Percentiles rank a stretch among this genome's conserved stretches.
Conservation (phyloP, 164 flowering plant genomes). For the Umbellularia californica region DNA sequence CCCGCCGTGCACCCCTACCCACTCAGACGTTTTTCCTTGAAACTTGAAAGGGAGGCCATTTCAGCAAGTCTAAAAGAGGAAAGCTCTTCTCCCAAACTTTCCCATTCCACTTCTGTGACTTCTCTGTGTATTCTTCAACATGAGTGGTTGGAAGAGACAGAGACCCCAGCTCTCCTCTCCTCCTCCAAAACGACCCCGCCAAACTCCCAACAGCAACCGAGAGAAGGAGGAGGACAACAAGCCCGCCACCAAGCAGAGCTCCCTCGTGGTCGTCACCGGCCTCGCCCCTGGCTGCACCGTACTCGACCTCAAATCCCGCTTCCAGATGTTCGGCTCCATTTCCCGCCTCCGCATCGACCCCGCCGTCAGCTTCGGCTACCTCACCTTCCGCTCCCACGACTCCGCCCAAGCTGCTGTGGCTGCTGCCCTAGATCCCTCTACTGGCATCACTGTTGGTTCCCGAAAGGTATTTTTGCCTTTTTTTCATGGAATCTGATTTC, state of each 20-base stretch:
- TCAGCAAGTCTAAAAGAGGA: too few relatives aligned
- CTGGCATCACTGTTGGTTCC: slow-evolving; percentile 52
- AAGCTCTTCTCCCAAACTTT: too few relatives aligned
- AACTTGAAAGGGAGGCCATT: too few relatives aligned
- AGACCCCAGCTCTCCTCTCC: slow-evolving; percentile 34
- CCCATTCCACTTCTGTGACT: too few relatives aligned
- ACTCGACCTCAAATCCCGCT: slow-evolving; percentile 72
- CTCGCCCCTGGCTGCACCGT: slow-evolving; percentile 55
- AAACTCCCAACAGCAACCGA: slow-evolving; percentile 11
- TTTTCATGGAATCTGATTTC: not conserved
- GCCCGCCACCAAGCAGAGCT: slow-evolving; percentile 7
- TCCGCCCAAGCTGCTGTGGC: slow-evolving; percentile 66
- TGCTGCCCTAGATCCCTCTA: slow-evolving; percentile 58
- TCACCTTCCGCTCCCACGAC: slow-evolving; percentile 59
- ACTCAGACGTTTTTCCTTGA: too few relatives aligned
- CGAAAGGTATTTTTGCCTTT: slow-evolving; percentile 24
- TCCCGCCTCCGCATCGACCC: slow-evolving; percentile 72
- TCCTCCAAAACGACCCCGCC: slow-evolving; percentile 46
- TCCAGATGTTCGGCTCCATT: slow-evolving; percentile 73
- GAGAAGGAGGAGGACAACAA: slow-evolving; percentile 1
- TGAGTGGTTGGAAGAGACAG: slow-evolving; percentile 29
- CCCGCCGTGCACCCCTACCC: too few relatives aligned
- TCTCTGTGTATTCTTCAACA: not conserved
- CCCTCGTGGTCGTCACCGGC: slow-evolving; percentile 49
- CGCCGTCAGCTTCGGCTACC: slow-evolving; percentile 38